Evolutionary conservation across 1,284 basidiomycete genomes (phyloP), one percentile per base, ranked within the genome.

Genomic region (Rhodotorula sp.): DNA sequence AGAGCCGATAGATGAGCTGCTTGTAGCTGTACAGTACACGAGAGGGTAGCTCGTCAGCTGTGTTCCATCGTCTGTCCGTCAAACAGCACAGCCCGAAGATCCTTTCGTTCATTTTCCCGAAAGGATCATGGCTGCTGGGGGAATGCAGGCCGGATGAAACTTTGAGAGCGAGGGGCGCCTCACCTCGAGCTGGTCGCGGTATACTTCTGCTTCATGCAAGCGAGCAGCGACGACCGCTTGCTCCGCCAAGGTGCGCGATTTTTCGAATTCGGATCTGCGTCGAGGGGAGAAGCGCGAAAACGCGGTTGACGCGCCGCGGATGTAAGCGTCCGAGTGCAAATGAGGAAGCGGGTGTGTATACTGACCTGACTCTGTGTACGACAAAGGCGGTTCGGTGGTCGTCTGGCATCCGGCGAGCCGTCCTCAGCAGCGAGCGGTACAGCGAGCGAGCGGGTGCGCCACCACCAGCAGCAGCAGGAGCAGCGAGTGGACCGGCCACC

Each of bases 161-260:
- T 3, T 2, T 3, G 28, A 28, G 28, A 28, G 28, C 28, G 28
- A 28, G 28, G 3, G 2, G n/a, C 19, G 21, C 47, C 63, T 31
- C 54, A 74, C 72, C 55, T 71, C 64, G 49, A 74, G 64, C 26
- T 74, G 66, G 57, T 74, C 72, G 23, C 58, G 64, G 56, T 74
- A 74, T 23, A 74, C 54, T 47, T 74, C 69, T 31, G 54, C 72
- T 23, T 74, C 69, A 8, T 57, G 26, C 5, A 58, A 43, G 4
- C 60, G 43, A 2, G 49, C 67, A 0, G 21, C 5, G 4, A 67
- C 49, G 15, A 55, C 55, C 0, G 66, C 45, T 1, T 3, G 12
- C 0, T 48, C 8, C 0, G n/a, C 28, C 2, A 59, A 28, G 4
- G n/a, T 47, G 6, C 64, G 58, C 12, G 69, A 59, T 19, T 50